A percentile compares a stretch with the other conserved stretches of the same genome.
Evolutionary conservation across 2,329 filamentous ascomycete species (phyloP).

Genomic region (Sarocladium kiliense): DNA sequence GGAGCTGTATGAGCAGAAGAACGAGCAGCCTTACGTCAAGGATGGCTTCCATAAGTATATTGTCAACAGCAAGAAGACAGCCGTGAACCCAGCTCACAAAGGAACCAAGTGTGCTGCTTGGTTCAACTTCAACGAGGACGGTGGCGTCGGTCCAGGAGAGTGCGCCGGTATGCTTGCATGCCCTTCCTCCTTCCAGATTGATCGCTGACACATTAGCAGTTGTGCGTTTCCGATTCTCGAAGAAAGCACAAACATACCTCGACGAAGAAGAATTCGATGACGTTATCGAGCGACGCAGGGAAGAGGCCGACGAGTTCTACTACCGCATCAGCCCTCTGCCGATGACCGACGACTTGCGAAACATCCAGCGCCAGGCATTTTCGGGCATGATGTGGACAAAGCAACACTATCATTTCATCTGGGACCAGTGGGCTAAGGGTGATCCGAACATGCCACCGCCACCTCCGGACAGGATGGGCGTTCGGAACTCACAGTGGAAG

Average conservation of each 20-base stretch:
- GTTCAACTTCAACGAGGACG: slow-evolving; percentile 86
- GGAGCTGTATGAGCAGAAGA: slow-evolving; percentile 69
- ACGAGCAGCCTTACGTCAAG: slow-evolving; percentile 82
- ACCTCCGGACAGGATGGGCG: slow-evolving; percentile 68
- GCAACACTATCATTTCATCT: slow-evolving; percentile 93
- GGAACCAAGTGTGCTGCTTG: slow-evolving; percentile 90
- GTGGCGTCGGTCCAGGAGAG: slow-evolving; percentile 82
- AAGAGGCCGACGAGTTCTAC: slow-evolving; percentile 97
- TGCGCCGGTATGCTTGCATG: slow-evolving; percentile 69
- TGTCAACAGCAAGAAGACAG: slow-evolving; percentile 72
- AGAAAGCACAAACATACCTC: slow-evolving; percentile 68
- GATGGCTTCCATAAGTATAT: slow-evolving; percentile 91
- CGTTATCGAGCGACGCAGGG: slow-evolving; percentile 75
- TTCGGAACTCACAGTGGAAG: slow-evolving; percentile 88
- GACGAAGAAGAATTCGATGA: slow-evolving; percentile 93
- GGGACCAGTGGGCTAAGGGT: slow-evolving; percentile 96
- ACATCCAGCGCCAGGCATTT: slow-evolving; percentile 91
- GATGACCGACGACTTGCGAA: slow-evolving; percentile 88
- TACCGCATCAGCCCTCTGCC: slow-evolving; percentile 87
- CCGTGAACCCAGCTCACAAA: slow-evolving; percentile 71
- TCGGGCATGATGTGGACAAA: slow-evolving; percentile 99
- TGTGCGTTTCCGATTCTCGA: slow-evolving; percentile 84
- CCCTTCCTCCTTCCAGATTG: not conserved
- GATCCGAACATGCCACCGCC: slow-evolving; percentile 86
- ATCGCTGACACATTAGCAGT: slow-evolving; percentile 41